Percentiles rank a stretch among this genome's conserved stretches.
phyloP scores from a whole-genome alignment of 805 yeast genomes.

The Pichia kluyveri region DNA sequence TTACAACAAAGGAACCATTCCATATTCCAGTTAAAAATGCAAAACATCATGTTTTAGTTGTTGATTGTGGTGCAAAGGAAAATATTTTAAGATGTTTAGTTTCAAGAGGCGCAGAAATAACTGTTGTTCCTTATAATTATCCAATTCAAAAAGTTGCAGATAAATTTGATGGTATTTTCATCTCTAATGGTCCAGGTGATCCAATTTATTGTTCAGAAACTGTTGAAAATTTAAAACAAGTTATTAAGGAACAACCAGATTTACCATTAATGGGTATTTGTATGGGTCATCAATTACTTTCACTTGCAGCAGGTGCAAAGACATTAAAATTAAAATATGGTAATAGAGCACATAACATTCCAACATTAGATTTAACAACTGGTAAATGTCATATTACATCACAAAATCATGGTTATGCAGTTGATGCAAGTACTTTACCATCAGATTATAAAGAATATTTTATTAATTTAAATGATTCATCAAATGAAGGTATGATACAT shows the following conservation, averaged over 20 bases:
- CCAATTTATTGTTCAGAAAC: constrained; percentile 86
- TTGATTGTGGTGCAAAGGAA: constrained; percentile 98
- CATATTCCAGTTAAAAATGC: constrained; percentile 60
- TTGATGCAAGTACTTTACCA: constrained; percentile 70
- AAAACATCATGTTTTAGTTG: constrained; percentile 75
- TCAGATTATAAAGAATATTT: constrained; percentile 79
- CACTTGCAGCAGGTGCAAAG: constrained; percentile 89
- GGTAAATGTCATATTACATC: constrained; percentile 97
- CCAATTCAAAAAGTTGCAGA: constrained; percentile 86
- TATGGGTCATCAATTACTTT: constrained; percentile 93
- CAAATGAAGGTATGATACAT: constrained; percentile 97
- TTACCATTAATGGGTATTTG: constrained; percentile 97
- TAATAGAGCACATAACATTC: constrained; percentile 98
- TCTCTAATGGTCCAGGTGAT: constrained; percentile 96
- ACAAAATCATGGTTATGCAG: constrained; percentile 98
- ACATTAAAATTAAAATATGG: constrained; percentile 94
- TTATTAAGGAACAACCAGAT: constrained; percentile 53
- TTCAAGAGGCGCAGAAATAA: constrained; percentile 89
- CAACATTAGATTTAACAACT: constrained; percentile 80
- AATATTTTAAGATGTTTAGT: constrained; percentile 91
- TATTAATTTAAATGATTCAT: constrained; percentile 87
- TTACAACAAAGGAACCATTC: constrained; percentile 92
- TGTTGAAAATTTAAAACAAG: constrained; percentile 59
- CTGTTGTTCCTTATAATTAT: constrained; percentile 94
- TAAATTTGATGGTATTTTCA: constrained; percentile 90